Base-by-base conservation (phyloP, 2,329 filamentous ascomycete species). In the Fusarium sp. region DNA sequence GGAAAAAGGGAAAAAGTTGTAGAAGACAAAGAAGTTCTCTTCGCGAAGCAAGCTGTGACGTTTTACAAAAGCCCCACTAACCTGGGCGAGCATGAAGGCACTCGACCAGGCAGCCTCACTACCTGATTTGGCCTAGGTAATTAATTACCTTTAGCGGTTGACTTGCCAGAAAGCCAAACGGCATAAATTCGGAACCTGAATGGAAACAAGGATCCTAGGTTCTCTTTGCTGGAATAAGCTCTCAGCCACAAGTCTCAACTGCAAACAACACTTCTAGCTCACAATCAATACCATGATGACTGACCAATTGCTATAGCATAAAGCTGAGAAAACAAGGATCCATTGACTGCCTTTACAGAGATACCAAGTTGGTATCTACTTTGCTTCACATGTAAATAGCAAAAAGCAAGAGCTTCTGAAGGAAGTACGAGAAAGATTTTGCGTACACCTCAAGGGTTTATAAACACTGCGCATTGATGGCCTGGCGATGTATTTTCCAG, bases 61-160 rank as follows among this genome's bases (percentile, higher is more conserved):
- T 77, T 69, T 75, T 76, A 61, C 57, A 31, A 31, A 66, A 41
- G 75, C 73, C 74, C 75, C 75, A 77, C 74, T 55, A 57, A 55
- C 62, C 61, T 60, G 48, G 66, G 33, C 31, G 49, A 62, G 60
- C 73, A 65, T 62, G 56, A 58, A 75, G 69, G 62, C 54, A 54
- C 33, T n/a, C 49, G 33, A 66, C 31, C 68, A 71, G 63, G 66
- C 72, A 73, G 70, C 64, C 54, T 66, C 49, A 38, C n/a, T 52
- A 14, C 60, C 70, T 23, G 48, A 70, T 66, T 31, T 21, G 60
- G 70, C 29, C 46, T 29, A n/a, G n/a, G n/a, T n/a, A n/a, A n/a
- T n/a, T n/a, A 48, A 44, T 41, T 76, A 45, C 23, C 10, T 44
- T 44, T 44, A 76, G 74, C 44, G 58, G 27, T 18, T 58, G 42